Evolutionary conservation across 345 rosid species (phyloP).

Genomic region (Eucalyptus urophylla): DNA sequence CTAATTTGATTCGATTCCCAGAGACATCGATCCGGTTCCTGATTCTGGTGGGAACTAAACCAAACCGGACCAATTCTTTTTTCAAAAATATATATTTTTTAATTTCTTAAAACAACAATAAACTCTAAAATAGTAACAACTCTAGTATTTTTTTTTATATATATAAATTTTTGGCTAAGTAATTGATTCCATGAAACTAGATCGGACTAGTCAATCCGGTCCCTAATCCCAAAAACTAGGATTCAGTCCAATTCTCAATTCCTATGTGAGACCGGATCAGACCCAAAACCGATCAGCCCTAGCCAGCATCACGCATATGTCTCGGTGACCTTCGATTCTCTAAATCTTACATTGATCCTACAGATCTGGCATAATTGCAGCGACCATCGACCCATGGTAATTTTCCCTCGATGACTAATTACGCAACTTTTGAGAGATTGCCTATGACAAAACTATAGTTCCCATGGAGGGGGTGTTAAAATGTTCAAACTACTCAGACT

Average conservation of each 20-base stretch:
- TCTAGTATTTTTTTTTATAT: too few species aligned
- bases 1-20: fast-evolving
- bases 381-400: fast-evolving
- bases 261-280: fast-evolving
- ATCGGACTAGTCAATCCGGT: fast-evolving
- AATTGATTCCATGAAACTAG: fast-evolving
- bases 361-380: fast-evolving
- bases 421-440: background rate
- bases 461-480: background rate
- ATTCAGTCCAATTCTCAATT: fast-evolving
- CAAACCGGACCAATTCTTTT: too few species aligned
- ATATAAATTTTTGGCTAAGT: too few species aligned
- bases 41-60: fast-evolving
- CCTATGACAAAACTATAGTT: background rate
- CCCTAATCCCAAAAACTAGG: too few species aligned
- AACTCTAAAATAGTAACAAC: too few species aligned
- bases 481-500: background rate
- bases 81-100: too few species aligned
- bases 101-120: too few species aligned
- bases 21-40: fast-evolving
- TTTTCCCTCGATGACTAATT: fast-evolving
- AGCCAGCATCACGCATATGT: fast-evolving
- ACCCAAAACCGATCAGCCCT: fast-evolving
- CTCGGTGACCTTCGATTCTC: fast-evolving
- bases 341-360: background rate